A percentile compares a stretch with the other conserved stretches of the same genome.
These are phyloP conservation scores for Trichoderma sp. DNA, from an alignment of 2,329 filamentous ascomycete species.

Conservation along the genomic window DNA sequence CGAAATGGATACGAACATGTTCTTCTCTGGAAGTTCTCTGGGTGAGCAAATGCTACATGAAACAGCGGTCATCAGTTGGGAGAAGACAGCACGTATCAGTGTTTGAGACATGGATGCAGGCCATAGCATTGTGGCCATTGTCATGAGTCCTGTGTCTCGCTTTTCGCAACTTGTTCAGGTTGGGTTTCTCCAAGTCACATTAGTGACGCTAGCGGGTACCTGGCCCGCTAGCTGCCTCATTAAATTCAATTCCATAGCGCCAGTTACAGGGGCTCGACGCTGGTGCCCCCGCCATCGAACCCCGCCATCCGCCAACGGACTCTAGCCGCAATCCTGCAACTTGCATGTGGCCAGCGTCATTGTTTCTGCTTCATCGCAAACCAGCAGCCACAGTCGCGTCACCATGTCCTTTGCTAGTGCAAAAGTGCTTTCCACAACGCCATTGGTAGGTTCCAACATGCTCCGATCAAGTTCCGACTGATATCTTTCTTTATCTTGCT, in stretches of 20 bases:
- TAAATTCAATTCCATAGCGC: neutral
- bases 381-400: neutral
- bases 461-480: neutral
- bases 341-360: neutral
- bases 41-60: too few species aligned
- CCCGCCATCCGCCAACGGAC: slow-evolving; percentile 17
- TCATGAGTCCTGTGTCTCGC: too few species aligned
- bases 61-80: too few species aligned
- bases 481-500: neutral
- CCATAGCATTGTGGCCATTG: too few species aligned
- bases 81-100: too few species aligned
- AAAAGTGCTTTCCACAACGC: slow-evolving; percentile 50
- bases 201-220: neutral
- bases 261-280: neutral
- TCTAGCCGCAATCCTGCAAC: neutral
- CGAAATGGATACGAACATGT: too few species aligned
- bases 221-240: neutral
- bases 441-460: slow-evolving; percentile 46
- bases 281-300: neutral
- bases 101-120: too few species aligned
- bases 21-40: too few species aligned
- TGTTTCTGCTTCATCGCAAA: slow-evolving; percentile 1
- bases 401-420: slow-evolving; percentile 49
- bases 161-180: too few species aligned
- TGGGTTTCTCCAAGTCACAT: too few species aligned